Percentiles rank a stretch among this genome's conserved stretches.
Evolutionary conservation across 179 eudicot species (phyloP).

Genomic region (Silene noctiflora): DNA sequence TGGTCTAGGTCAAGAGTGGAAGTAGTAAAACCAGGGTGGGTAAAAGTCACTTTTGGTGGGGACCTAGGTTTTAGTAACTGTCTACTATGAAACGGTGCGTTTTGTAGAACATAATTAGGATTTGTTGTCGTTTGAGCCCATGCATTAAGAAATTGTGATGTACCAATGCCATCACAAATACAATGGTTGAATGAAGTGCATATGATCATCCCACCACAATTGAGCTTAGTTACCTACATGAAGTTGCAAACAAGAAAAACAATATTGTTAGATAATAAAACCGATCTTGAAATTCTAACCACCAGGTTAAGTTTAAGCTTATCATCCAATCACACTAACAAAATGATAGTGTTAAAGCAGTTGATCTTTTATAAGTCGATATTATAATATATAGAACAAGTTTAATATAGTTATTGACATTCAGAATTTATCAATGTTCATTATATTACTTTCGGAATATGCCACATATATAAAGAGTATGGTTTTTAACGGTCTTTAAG

Average conservation of each 20-base stretch:
- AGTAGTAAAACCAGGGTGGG: conserved; percentile 46
- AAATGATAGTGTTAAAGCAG: too few species aligned
- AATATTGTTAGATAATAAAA: too few species aligned
- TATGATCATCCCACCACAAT: conserved; percentile 77
- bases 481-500: too few species aligned
- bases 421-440: too few species aligned
- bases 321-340: too few species aligned
- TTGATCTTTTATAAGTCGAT: too few species aligned
- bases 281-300: too few species aligned
- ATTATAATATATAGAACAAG: too few species aligned
- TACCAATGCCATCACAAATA: conserved; percentile 83
- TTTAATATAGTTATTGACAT: too few species aligned
- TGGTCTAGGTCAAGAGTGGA: conserved; percentile 12
- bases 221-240: conserved; percentile 65
- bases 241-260: not conserved
- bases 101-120: conserved; percentile 32
- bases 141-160: conserved; percentile 78
- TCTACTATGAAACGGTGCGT: conserved; percentile 60
- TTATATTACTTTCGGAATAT: too few species aligned
- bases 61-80: conserved; percentile 52
- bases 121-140: conserved; percentile 64
- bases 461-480: too few species aligned
- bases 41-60: conserved; percentile 39
- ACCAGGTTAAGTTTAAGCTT: too few species aligned
- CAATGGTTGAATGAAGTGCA: conserved; percentile 80